Evolutionary conservation across 1,284 basidiomycete species (phyloP).

Genomic region (Puccinia coronata): DNA sequence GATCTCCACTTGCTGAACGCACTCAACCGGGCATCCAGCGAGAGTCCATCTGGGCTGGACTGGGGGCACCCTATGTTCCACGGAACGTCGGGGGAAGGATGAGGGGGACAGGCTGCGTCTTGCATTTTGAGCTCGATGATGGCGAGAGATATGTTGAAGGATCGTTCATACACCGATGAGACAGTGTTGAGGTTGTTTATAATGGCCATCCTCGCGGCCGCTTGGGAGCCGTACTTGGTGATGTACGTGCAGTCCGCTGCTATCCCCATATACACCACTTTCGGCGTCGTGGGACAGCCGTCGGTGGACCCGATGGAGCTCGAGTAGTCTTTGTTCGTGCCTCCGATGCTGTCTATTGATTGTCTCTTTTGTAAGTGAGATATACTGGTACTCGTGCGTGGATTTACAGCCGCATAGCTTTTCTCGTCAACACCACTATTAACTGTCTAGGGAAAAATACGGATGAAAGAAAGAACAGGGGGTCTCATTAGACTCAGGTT

Average conservation of each 20-base stretch:
- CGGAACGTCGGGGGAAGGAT: slow-evolving; percentile 51
- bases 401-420: neutral
- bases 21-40: slow-evolving; percentile 55
- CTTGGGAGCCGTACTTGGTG: slow-evolving; percentile 50
- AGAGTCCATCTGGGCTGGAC: slow-evolving; percentile 21
- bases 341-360: slow-evolving; percentile 54
- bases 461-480: neutral
- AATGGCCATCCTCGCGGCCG: slow-evolving; percentile 47
- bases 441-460: neutral
- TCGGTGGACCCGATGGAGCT: slow-evolving; percentile 54
- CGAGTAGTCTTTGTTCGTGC: slow-evolving; percentile 56
- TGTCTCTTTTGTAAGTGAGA: slow-evolving; percentile 63
- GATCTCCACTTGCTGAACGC: slow-evolving; percentile 56
- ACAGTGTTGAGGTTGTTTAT: slow-evolving; percentile 56
- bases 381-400: slow-evolving; percentile 59
- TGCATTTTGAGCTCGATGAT: slow-evolving; percentile 56
- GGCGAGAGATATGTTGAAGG: slow-evolving; percentile 56
- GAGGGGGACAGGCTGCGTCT: slow-evolving; percentile 52
- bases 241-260: slow-evolving; percentile 57
- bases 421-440: neutral
- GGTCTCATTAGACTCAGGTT: neutral
- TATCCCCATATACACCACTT: slow-evolving; percentile 56
- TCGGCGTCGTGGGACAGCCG: slow-evolving; percentile 55
- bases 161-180: slow-evolving; percentile 54
- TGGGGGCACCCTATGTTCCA: slow-evolving; percentile 56